Percentiles rank a stretch among this genome's conserved stretches.
Evolutionary conservation across 1,139 yeast genomes (phyloP).

Genomic region (Groenewaldozyma auringiensis): DNA sequence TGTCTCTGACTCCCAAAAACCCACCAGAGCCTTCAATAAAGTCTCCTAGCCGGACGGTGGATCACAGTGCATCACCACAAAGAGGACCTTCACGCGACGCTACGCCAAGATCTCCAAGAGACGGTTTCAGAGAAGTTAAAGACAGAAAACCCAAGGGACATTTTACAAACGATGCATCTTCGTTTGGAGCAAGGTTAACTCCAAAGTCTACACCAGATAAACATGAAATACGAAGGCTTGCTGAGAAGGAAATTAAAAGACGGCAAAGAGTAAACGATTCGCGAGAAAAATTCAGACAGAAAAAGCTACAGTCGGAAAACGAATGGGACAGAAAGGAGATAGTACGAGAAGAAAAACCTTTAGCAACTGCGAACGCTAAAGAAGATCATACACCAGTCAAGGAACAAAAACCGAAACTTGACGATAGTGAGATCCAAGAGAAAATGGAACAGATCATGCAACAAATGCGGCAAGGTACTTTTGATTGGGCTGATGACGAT

Average conservation of each 20-base stretch:
- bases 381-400: background rate
- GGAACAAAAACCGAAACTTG: background rate
- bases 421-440: background rate
- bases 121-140: background rate
- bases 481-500: conserved; percentile 12
- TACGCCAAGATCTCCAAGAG: background rate
- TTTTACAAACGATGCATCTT: background rate
- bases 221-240: background rate
- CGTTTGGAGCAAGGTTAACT: conserved; percentile 1
- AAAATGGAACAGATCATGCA: conserved; percentile 1
- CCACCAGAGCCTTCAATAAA: no score
- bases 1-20: no score
- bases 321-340: conserved; percentile 11
- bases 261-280: background rate
- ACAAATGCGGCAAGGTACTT: conserved; percentile 6
- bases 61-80: no score
- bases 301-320: conserved; percentile 9
- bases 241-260: background rate
- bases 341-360: background rate
- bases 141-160: background rate
- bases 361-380: no score
- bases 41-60: no score
- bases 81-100: no score
- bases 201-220: background rate
- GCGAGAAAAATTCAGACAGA: conserved; percentile 9